Evolutionary conservation across 1,139 yeast genomes (phyloP), one percentile per base, ranked within the genome.

Genomic region (Hanseniaspora sp.): DNA sequence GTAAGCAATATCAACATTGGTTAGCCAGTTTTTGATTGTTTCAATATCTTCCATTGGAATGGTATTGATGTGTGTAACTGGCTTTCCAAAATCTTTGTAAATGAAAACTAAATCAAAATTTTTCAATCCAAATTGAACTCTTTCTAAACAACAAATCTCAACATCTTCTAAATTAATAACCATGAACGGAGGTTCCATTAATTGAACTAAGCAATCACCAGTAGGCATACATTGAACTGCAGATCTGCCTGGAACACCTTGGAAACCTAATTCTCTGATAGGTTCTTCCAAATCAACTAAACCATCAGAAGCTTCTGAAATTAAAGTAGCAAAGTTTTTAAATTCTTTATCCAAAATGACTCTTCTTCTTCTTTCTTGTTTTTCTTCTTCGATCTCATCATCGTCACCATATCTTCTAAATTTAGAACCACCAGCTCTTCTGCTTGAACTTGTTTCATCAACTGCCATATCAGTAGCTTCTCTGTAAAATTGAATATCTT

Each of bases 331-430:
- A 73, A 88, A 94, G 52, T 78, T 75, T 68, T 81, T 83, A 71
- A 90, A 92, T 69, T 94, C 98, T 68, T 85, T 87, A 72, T 94
- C 96, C 64, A 92, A 78, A 49, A 87, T 79, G 17, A 86, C 85
- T 63, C 95, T 85, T 68, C 96, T 79, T 68, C 94, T 79, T 71
- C 97, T 82, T 71, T 92, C 99, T 70, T 92, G 97, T 71, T 92
- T 97, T 71, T 94, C 99, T 69, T 92, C 97, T 70, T 94, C 98
- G 60, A 94, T 75, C 71, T 92, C 99, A 69, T 92, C 98, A 70
- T 92, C 98, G 67, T 92, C 99, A 55, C 98, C 99, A 65, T 92
- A 92, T 66, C 96, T 74, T 74, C 88, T 86, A 62, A 82, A 78
- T 61, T 84, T 83, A 57, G 60, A 62, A 55, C 66, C 67, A 29